Base-by-base conservation (phyloP, 192 early-diverging fungal genomes). In the Backusella psychrophila region DNA sequence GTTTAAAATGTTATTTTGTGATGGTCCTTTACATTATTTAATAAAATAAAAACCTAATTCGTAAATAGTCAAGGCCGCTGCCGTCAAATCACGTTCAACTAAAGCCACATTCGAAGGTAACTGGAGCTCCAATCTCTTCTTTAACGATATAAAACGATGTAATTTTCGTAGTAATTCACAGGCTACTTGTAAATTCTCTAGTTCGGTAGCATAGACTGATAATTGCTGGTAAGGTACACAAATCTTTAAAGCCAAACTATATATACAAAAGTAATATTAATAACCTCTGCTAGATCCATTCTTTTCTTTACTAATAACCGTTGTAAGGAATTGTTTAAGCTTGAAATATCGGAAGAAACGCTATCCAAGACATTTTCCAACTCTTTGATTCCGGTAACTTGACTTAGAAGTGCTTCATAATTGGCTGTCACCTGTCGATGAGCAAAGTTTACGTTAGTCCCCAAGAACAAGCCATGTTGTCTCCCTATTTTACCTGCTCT, bases 391-490 rank as follows among this genome's bases (percentile, higher is more conserved):
- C 90, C 91, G 36, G 89, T 85, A 11, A 91, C 89, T 80, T 94
- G 91, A 12, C 87, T 83, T 34, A 94, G 70, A 5, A 94, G 78
- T 66, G 87, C 91, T 76, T 93, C 91, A 71, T 93, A 91, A 69
- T 94, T 85, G 3, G 77, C 76, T 4, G 89, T 84, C 5, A 94
- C 91, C 92, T 93, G 46, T 49, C 19, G 19, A 49, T n/a, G 17
- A n/a, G n/a, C 17, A 19, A 49, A 49, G 46, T 49, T 85, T 63
- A 33, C 5, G 8, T 72, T 9, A 31, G 26, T 72, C 44, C 44
- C 6, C 19, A 26, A n/a, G 9, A 44, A 26, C 7, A 31, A 36
- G 26, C 6, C 53, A 41, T 21, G 36, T 26, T 67, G 14, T 65
- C n/a, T 8, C 46, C n/a, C 33, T 56, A 59, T 52, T 52, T 15